These are phyloP conservation scores for Coemansia sp. DNA, from an alignment of 192 early-diverging fungal genomes.

Conservation along the genomic window DNA sequence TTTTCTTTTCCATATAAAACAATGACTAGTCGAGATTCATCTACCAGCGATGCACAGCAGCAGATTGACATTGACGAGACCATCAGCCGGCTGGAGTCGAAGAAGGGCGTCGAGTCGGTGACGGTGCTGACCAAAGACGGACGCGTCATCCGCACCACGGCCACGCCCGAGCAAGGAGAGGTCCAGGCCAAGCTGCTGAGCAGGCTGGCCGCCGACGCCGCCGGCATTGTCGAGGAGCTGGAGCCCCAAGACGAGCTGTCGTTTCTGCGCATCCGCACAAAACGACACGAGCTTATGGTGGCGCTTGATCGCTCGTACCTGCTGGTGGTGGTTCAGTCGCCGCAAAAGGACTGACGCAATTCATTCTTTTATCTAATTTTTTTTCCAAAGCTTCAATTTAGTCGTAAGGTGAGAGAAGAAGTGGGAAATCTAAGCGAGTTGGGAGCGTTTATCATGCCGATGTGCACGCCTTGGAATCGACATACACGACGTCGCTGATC, in stretches of 20 bases:
- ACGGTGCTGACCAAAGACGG: conserved; percentile 91
- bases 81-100: conserved; percentile 76
- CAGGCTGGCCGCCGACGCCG: conserved; percentile 72
- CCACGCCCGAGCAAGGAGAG: conserved; percentile 74
- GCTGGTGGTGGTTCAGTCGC: conserved; percentile 44
- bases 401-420: too few relatives aligned
- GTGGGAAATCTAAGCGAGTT: too few relatives aligned
- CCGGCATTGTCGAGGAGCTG: conserved; percentile 68
- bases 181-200: conserved; percentile 82
- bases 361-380: background rate
- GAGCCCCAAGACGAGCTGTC: conserved; percentile 94
- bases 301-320: conserved; percentile 63
- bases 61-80: conserved; percentile 87
- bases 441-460: too few relatives aligned
- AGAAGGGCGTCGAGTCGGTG: conserved; percentile 89
- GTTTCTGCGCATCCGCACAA: conserved; percentile 88
- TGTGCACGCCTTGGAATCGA: conserved; percentile 63
- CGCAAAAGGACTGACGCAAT: conserved; percentile 26
- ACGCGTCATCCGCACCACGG: conserved; percentile 82
- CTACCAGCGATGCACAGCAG: background rate
- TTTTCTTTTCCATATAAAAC: background rate
- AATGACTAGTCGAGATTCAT: background rate
- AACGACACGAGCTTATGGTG: conserved; percentile 96
- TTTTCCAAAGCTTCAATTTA: background rate
- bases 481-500: conserved; percentile 79